Evolutionary conservation across 495 filamentous ascomycete genomes (phyloP).

Genomic region (Aspergillus indologenus): DNA sequence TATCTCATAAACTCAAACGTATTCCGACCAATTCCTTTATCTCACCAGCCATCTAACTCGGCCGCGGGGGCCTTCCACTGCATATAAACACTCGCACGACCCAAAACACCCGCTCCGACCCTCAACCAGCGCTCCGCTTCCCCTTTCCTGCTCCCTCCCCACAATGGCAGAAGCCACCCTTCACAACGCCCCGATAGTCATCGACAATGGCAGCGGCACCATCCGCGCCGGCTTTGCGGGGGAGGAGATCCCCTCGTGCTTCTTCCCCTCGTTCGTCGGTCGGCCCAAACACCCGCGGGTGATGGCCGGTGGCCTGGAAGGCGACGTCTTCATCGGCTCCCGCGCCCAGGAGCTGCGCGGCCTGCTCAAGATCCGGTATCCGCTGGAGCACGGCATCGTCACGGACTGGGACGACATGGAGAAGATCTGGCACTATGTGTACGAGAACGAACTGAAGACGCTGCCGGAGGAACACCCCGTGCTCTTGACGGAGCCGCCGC

Average conservation of each 20-base stretch:
- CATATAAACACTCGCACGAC: not conserved
- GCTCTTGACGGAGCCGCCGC: constrained; percentile 90
- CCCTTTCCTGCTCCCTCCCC: constrained; percentile 25
- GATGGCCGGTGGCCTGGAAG: constrained; percentile 91
- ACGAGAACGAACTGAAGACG: constrained; percentile 83
- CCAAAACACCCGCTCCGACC: constrained; percentile 22
- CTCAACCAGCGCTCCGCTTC: constrained; percentile 7
- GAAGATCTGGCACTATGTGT: constrained; percentile 92
- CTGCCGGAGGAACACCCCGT: constrained; percentile 98
- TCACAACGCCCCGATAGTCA: constrained; percentile 95
- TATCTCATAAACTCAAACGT: not conserved
- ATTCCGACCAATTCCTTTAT: constrained; percentile 6
- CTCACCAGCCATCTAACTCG: constrained; percentile 18
- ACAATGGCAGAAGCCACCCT: constrained; percentile 75
- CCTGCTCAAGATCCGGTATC: constrained; percentile 90
- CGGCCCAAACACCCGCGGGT: constrained; percentile 96
- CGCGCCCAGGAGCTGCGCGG: constrained; percentile 90
- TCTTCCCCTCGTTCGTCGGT: constrained; percentile 97
- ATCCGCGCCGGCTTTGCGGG: constrained; percentile 97
- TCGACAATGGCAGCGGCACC: constrained; percentile 98
- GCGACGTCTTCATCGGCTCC: constrained; percentile 94
- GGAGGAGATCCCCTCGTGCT: constrained; percentile 91
- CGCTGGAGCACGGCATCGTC: constrained; percentile 95
- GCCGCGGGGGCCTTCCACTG: constrained; percentile 36
- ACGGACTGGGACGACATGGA: constrained; percentile 99